Percentiles rank a stretch among this genome's conserved stretches.
Conservation (phyloP, 148 eudicot genomes). For the Fallopia convolvulus region DNA sequence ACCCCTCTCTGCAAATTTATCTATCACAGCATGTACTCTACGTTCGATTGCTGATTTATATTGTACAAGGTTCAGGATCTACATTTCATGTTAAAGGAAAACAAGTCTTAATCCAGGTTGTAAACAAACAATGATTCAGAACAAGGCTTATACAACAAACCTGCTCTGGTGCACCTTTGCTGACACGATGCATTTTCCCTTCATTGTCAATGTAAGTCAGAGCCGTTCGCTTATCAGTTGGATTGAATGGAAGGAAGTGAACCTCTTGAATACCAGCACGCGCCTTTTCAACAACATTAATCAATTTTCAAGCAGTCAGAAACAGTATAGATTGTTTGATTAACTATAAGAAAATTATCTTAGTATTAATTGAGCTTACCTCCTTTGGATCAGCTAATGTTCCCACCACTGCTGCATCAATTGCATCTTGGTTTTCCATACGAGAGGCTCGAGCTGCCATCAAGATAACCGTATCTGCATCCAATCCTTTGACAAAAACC, state of each 20-base stretch:
- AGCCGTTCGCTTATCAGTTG: conserved; percentile 12
- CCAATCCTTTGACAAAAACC: conserved; percentile 11
- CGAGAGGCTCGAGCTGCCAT: conserved; percentile 14
- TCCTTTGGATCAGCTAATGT: conserved; percentile 13
- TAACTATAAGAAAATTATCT: background rate
- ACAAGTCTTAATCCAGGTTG: background rate
- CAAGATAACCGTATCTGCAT: conserved; percentile 6
- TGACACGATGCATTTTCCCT: conserved; percentile 3
- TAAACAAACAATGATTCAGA: background rate
- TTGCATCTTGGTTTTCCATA: conserved; percentile 14
- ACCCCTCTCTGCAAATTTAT: conserved; percentile 53
- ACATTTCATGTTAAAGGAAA: background rate
- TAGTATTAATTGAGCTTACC: background rate
- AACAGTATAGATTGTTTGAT: background rate
- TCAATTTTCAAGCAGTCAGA: background rate
- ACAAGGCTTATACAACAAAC: conserved; percentile 8
- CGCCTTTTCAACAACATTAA: background rate
- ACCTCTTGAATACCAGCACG: conserved; percentile 12
- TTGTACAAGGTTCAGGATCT: conserved; percentile 46
- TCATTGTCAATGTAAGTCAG: conserved; percentile 6
- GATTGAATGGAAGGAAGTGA: conserved; percentile 13
- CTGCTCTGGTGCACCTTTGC: conserved; percentile 28
- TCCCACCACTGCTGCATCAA: conserved; percentile 10
- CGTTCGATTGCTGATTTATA: conserved; percentile 41
- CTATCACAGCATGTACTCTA: conserved; percentile 45